Evolutionary conservation across 2,329 filamentous ascomycete genomes (phyloP), one percentile per base, ranked within the genome.

Genomic region (Emericellopsis atlantica): DNA sequence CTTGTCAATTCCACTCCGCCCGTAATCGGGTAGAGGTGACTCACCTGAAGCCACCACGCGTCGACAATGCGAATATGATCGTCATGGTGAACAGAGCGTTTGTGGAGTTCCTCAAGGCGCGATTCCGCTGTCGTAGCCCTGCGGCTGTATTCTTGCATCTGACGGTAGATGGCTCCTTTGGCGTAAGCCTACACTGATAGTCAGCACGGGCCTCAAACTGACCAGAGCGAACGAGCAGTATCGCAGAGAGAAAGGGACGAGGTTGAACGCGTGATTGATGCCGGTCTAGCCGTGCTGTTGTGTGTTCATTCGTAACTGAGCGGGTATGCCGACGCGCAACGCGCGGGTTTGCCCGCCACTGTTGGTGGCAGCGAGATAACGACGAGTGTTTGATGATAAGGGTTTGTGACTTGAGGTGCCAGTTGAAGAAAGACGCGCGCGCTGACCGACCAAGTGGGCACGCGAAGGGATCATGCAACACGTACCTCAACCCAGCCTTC

Each of bases 131-230:
- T 84, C 43, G 74, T 72, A 58, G 88, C 89, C 58, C 94, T 87
- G 51, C 92, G 81, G 65, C 94, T 95, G 64, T 94, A 95, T 64
- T 96, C 92, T 57, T 88, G 85, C 88, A 98, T 95, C 65, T 95
- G 90, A 44, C 93, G 86, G 54, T 85, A 82, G 58, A 98, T 95
- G 48, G 92, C 92, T 67, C 95, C 92, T 66, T 96, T 98, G 45
- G 59, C 64, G 45, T 63, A 64, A 41, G 55, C 48, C 60, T 64
- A 50, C 46, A 46, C 44, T 43, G 45, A 43, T 43, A 40, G 51
- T 55, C 46, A 55, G 51, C 47, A 49, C 32, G 18, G 18, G 18
- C 18, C 18, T 21, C 18, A 21, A 21, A 21, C 18, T 21, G 5
- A 21, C 18, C 18, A 21, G 18, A 21, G 5, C 18, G 18, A 32